Evolutionary conservation across 169 alveolate genomes (phyloP), one percentile per base, ranked within the genome.

Genomic region (Cryptosporidium ryanae): DNA sequence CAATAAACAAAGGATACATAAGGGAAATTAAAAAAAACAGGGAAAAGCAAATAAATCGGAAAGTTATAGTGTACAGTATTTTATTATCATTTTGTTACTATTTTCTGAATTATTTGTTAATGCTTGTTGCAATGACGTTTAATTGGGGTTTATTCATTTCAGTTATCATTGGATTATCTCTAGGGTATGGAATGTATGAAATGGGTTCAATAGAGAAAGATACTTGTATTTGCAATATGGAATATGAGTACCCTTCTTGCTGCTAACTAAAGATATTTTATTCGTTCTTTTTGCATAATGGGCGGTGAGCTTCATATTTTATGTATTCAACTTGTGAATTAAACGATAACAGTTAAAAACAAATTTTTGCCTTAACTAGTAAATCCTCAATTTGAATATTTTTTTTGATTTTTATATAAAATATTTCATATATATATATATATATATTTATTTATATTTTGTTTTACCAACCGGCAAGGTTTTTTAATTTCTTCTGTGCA

Each of bases 81-180:
- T 57, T 59, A 29, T 17, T 76, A 38, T 32, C 87, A 46, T 0
- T 59, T 7, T 17, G 32, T 25, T 76, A 55, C 23, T 76, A 76
- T 38, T 38, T 43, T 8, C 38, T 76, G 46, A 70, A 76, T 61
- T 76, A 76, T 76, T n/a, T 76, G 48, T 6, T 76, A 34, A 76
- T 76, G 87, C 52, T 76, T 13, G 38, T 76, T 15, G 87, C 87
- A 18, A 76, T 76, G 87, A 76, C 87, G 6, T 76, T 76, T 55
- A 76, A 76, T 59, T 76, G 59, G 29, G 87, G 87, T 34, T 59
- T 76, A 76, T 76, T 76, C 27, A 46, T 76, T 25, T 76, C 87
- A 21, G 87, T 76, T 23, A 32, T 76, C 15, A 12, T 76, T n/a
- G 87, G 87, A 13, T 25, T 76, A 23, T 59, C 87, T 15, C 38